Evolutionary conservation across 768 basidiomycete species (phyloP).

Genomic region (Lactarius hatsudake): DNA sequence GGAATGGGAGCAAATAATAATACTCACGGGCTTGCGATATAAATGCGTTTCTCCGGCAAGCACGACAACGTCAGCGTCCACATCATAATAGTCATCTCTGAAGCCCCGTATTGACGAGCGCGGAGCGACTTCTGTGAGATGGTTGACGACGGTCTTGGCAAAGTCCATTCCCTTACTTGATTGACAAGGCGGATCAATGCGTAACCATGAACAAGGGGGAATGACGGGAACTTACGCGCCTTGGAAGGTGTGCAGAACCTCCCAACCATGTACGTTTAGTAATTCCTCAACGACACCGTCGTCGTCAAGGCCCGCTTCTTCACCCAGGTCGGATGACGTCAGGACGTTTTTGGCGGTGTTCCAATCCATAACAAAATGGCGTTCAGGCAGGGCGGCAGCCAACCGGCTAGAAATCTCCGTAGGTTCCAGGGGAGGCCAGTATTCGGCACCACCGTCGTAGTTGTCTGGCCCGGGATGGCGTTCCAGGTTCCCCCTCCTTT

Average conservation of each 20-base stretch:
- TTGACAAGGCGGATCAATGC: slow-evolving; percentile 21
- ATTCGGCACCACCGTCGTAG: slow-evolving; percentile 18
- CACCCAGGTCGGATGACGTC: not conserved
- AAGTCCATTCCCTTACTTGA: slow-evolving; percentile 43
- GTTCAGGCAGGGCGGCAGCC: not conserved
- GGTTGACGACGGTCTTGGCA: slow-evolving; percentile 42
- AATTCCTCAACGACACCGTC: slow-evolving; percentile 35
- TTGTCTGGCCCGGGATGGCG: slow-evolving; percentile 20
- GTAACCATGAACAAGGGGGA: not conserved
- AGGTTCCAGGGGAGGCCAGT: slow-evolving; percentile 9
- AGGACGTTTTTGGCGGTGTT: slow-evolving; percentile 4
- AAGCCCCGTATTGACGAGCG: slow-evolving; percentile 40
- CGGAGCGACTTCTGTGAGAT: slow-evolving; percentile 38
- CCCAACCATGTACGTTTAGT: slow-evolving; percentile 40
- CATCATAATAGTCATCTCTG: slow-evolving; percentile 38
- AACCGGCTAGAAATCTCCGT: slow-evolving; percentile 14
- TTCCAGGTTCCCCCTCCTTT: slow-evolving; percentile 36
- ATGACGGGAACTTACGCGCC: slow-evolving; percentile 37
- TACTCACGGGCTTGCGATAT: slow-evolving; percentile 40
- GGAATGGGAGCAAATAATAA: slow-evolving; percentile 26
- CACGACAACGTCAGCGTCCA: slow-evolving; percentile 39
- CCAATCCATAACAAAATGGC: slow-evolving; percentile 7
- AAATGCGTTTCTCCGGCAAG: slow-evolving; percentile 43
- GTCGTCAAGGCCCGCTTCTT: slow-evolving; percentile 26
- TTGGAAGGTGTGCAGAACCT: slow-evolving; percentile 42